Evolutionary conservation across 805 yeast genomes (phyloP), one percentile per base, ranked within the genome.

Genomic region (Lachancea kluyveri): DNA sequence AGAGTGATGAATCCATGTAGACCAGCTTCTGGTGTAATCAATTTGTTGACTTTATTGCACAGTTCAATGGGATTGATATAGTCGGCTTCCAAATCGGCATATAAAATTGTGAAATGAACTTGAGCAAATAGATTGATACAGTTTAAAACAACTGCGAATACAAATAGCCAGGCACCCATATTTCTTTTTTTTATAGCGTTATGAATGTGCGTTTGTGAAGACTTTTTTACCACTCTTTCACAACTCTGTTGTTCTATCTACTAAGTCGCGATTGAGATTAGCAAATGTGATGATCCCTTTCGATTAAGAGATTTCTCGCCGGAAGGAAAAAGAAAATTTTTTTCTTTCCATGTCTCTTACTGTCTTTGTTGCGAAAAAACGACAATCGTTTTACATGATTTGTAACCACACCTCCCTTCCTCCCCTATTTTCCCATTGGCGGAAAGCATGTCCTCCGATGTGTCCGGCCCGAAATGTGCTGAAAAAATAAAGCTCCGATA

Each of bases 1-100:
- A 70, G 37, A 5, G 95, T 70, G 43, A 87, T 57, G 36, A 79
- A 65, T 2, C 71, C 92, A 51, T 90, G 96, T 37, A 84, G 62
- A 4, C 70, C 78, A 17, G 95, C 95, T 63, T 92, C 97, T 29
- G 96, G 96, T 24, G 82, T 67, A 48, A 90, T 78, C 64, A 84
- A 78, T 48, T 81, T 78, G 70, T 92, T 92, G 57, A 92, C 74
- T 53, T 84, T 80, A 65, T 85, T 85, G 66, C 98, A 92, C 49
- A 92, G 71, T 64, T 90, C 97, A 57, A 90, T 86, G 36, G 97
- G 97, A 61, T 90, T 92, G 65, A 90, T 88, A 69, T 90, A 92
- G 62, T 92, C 98, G 54, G 88, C 79, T 62, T 85, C 97, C 60
- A 88, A 71, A 63, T 88, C 97, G 44, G 94, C 83, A 68, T 83